Evolutionary conservation across 305 asterid species (phyloP).

Genomic region (Fraxinus dipetala): DNA sequence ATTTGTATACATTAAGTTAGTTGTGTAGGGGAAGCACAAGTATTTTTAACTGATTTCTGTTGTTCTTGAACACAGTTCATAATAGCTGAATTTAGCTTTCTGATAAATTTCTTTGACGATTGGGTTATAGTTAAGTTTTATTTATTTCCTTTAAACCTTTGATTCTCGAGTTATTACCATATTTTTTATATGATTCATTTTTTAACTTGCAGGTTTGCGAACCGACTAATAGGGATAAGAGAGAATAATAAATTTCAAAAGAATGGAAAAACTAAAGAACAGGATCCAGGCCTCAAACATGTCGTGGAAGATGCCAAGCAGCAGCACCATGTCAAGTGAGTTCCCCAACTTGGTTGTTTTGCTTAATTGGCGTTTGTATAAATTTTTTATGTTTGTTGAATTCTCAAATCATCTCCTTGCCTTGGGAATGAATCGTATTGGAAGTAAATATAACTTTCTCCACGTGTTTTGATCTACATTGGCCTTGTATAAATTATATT

Average conservation of each 20-base stretch:
- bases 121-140: neutral
- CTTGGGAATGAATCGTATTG: neutral
- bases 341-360: slow-evolving; percentile 1
- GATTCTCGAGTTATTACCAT: neutral
- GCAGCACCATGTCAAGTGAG: slow-evolving; percentile 72
- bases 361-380: neutral
- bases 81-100: neutral
- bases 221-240: slow-evolving; percentile 85
- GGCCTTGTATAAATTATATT: neutral
- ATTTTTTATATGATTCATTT: neutral
- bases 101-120: neutral
- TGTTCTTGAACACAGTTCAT: neutral
- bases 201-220: slow-evolving; percentile 66
- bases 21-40: neutral
- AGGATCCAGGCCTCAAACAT: slow-evolving; percentile 65
- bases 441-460: neutral
- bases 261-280: slow-evolving; percentile 45
- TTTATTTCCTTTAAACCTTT: neutral
- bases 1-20: neutral
- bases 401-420: neutral
- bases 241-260: slow-evolving; percentile 81
- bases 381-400: neutral
- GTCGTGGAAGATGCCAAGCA: slow-evolving; percentile 73
- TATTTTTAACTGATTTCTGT: neutral
- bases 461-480: neutral